Conservation (phyloP, 768 basidiomycete species). For the Psilocybe sp. region DNA sequence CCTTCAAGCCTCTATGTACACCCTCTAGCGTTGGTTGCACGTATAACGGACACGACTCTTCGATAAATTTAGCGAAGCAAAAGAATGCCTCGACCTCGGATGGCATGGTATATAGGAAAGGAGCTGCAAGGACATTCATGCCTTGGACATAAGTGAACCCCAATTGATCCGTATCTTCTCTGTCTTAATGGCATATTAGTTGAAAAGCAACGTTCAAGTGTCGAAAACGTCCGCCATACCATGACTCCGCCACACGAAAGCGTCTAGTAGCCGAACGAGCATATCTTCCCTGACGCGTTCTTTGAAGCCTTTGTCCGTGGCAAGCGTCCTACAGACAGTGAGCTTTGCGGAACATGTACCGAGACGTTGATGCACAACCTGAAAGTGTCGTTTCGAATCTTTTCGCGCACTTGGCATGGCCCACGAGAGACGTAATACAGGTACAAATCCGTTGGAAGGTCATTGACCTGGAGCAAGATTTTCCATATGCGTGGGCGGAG, state of each 20-base stretch:
- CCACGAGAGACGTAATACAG: slow-evolving; percentile 78
- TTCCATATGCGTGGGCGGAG: slow-evolving; percentile 94
- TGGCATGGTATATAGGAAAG: slow-evolving; percentile 96
- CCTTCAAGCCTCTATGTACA: slow-evolving; percentile 92
- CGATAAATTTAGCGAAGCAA: slow-evolving; percentile 95
- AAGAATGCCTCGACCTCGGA: slow-evolving; percentile 98
- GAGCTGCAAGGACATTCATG: slow-evolving; percentile 98
- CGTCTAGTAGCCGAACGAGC: slow-evolving; percentile 94
- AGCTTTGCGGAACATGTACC: background rate
- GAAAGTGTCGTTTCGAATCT: slow-evolving; percentile 96
- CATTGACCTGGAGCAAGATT: slow-evolving; percentile 80
- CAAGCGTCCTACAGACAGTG: slow-evolving; percentile 63
- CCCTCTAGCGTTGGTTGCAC: slow-evolving; percentile 95
- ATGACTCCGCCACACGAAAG: slow-evolving; percentile 95
- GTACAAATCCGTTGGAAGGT: slow-evolving; percentile 73
- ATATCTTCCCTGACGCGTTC: slow-evolving; percentile 95
- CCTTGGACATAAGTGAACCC: slow-evolving; percentile 98
- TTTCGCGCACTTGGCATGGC: slow-evolving; percentile 84
- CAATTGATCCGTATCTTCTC: slow-evolving; percentile 73
- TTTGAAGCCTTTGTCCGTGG: slow-evolving; percentile 97
- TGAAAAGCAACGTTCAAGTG: background rate
- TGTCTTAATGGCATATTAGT: slow-evolving; percentile 41
- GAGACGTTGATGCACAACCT: slow-evolving; percentile 45
- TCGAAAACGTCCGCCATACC: slow-evolving; percentile 39
- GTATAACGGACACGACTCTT: slow-evolving; percentile 92